A percentile compares a stretch with the other conserved stretches of the same genome.
phyloP scores from a whole-genome alignment of 805 yeast genomes.

The Metschnikowia vanudenii region DNA sequence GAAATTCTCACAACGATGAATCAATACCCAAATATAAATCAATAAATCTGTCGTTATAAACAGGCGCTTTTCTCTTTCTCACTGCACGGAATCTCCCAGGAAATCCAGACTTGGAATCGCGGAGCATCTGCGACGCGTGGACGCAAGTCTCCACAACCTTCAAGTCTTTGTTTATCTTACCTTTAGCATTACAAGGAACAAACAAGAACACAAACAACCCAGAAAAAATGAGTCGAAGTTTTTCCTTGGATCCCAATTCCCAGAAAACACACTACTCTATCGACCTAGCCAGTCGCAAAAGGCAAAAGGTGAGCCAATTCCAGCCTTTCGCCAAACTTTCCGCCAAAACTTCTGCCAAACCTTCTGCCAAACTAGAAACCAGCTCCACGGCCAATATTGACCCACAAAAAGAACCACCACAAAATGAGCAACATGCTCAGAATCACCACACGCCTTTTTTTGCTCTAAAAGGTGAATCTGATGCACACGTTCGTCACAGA shows the following conservation, averaged over 20 bases:
- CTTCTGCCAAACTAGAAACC: neutral
- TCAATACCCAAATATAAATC: no score
- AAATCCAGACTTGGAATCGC: no score
- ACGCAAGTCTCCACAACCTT: no score
- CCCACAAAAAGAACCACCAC: neutral
- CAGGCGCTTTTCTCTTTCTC: no score
- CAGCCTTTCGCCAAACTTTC: neutral
- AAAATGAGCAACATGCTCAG: neutral
- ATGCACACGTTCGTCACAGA: constrained; percentile 23
- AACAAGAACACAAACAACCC: no score
- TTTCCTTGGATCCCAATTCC: constrained; percentile 16
- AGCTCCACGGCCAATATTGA: neutral
- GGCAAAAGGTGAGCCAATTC: neutral
- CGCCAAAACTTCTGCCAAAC: no score
- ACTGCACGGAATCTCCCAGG: no score
- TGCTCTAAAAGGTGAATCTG: constrained; percentile 25
- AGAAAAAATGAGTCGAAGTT: constrained; percentile 1
- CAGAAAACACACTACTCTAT: constrained; percentile 38
- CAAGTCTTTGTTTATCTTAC: no score
- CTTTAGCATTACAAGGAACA: no score
- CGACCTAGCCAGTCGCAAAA: constrained; percentile 6
- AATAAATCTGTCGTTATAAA: no score
- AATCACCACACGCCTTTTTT: constrained; percentile 23
- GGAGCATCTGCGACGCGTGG: no score
- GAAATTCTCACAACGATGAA: no score